Evolutionary conservation across 306 rosid species (phyloP).

Genomic region (Acacia acuminata): DNA sequence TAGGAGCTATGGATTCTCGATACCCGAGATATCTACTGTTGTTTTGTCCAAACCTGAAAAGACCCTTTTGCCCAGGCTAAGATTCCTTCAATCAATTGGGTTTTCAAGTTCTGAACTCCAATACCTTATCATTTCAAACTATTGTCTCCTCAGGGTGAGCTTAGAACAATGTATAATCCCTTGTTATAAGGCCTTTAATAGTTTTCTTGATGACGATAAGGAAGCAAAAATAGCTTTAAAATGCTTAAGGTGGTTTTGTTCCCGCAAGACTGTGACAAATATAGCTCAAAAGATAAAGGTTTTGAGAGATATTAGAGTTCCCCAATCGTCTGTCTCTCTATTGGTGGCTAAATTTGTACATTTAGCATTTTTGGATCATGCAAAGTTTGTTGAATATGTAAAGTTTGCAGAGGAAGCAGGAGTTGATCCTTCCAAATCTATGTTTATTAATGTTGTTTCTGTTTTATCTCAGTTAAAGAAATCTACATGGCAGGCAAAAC

Average conservation of each 20-base stretch:
- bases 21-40: neutral
- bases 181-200: neutral
- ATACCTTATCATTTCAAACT: neutral
- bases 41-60: neutral
- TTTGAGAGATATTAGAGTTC: neutral
- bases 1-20: neutral
- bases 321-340: neutral
- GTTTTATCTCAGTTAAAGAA: neutral
- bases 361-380: neutral
- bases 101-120: neutral
- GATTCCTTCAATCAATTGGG: neutral
- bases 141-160: neutral
- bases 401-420: neutral
- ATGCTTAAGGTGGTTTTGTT: neutral
- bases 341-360: neutral
- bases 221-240: neutral
- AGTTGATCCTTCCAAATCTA: neutral
- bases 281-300: neutral
- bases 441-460: neutral
- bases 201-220: neutral
- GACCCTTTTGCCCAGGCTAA: neutral
- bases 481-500: neutral
- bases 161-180: neutral
- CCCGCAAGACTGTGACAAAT: neutral
- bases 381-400: neutral